phyloP scores from a whole-genome alignment of 495 filamentous ascomycete species.

The Cetradonia linearis region DNA sequence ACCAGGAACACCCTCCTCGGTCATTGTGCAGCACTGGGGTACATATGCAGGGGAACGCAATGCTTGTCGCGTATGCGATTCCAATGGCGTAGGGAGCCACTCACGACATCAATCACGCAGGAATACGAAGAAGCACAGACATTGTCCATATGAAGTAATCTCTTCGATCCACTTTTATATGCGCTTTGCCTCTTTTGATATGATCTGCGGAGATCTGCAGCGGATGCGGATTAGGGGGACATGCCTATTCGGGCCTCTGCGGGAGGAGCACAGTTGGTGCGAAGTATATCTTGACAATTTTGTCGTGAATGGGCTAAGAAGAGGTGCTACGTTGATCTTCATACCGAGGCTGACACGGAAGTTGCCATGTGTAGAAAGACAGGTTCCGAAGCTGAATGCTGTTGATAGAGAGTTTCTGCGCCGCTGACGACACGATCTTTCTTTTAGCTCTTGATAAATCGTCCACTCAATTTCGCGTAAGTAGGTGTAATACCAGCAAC shows the following conservation, averaged over 20 bases:
- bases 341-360: not conserved
- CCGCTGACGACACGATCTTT: not conserved
- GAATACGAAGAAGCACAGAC: not conserved
- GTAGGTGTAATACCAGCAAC: no score
- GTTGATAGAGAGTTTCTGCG: no score
- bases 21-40: not conserved
- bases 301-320: not conserved
- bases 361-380: not conserved
- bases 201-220: not conserved
- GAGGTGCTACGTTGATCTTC: not conserved
- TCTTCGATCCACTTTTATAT: not conserved
- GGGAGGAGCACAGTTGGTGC: not conserved
- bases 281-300: not conserved
- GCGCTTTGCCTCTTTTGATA: constrained; percentile 1
- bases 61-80: not conserved
- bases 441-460: not conserved
- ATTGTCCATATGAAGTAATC: not conserved
- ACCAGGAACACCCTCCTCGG: not conserved
- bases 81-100: not conserved
- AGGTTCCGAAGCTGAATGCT: no score
- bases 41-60: not conserved
- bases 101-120: constrained; percentile 6
- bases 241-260: not conserved
- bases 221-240: not conserved
- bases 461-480: no score